Evolutionary conservation across 768 basidiomycete species (phyloP).

Genomic region (Chlorophyllum brunneum): DNA sequence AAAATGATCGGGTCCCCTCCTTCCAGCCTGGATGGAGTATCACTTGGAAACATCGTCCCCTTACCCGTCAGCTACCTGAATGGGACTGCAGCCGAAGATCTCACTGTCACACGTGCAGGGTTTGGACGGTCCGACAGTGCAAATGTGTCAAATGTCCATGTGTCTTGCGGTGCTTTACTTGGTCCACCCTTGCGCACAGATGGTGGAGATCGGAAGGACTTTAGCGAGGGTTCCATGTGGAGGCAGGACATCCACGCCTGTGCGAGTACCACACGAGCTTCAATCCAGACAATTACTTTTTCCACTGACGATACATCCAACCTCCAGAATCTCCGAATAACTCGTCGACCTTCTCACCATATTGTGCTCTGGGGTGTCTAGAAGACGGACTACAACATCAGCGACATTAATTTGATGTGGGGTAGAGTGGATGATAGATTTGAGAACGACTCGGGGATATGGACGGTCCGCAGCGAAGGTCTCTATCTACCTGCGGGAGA

Average conservation of each 20-base stretch:
- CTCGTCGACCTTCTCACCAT: too few relatives aligned
- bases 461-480: not conserved
- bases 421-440: not conserved
- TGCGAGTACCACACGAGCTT: constrained; percentile 14
- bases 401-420: not conserved
- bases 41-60: not conserved
- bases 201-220: constrained; percentile 16
- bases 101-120: constrained; percentile 13
- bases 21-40: not conserved
- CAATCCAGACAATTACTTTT: not conserved
- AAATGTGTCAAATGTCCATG: constrained; percentile 18
- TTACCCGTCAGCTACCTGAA: constrained; percentile 1
- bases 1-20: not conserved
- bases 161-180: constrained; percentile 16
- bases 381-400: not conserved
- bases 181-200: constrained; percentile 19
- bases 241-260: constrained; percentile 17
- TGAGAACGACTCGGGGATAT: not conserved
- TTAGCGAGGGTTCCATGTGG: constrained; percentile 16
- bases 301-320: not conserved
- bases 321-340: not conserved
- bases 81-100: not conserved
- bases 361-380: not conserved
- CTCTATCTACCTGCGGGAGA: constrained; percentile 2
- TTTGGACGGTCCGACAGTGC: constrained; percentile 17